phyloP scores from a whole-genome alignment of 1,139 yeast species.

The Barnettozyma hawaiiensis region DNA sequence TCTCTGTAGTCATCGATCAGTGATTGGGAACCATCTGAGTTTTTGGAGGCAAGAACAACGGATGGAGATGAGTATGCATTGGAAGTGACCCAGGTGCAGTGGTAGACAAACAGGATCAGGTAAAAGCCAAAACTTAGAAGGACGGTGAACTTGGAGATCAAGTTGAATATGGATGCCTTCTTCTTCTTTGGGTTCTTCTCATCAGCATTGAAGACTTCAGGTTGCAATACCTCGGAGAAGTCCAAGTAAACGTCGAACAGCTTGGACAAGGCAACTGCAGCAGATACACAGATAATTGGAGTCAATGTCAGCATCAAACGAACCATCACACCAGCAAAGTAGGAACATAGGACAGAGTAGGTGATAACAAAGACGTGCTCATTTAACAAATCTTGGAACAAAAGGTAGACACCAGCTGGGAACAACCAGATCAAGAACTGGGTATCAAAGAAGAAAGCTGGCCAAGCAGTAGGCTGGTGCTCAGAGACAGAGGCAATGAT shows the following conservation, averaged over 20 bases:
- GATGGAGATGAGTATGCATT: slow-evolving; percentile 97
- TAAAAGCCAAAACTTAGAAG: slow-evolving; percentile 68
- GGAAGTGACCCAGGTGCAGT: slow-evolving; percentile 97
- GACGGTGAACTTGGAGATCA: slow-evolving; percentile 57
- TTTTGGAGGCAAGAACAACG: slow-evolving; percentile 81
- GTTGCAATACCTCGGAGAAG: slow-evolving; percentile 42
- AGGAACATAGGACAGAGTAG: slow-evolving; percentile 86
- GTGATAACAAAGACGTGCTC: slow-evolving; percentile 92
- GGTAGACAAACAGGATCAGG: slow-evolving; percentile 78
- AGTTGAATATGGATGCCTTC: slow-evolving; percentile 30
- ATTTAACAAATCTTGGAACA: slow-evolving; percentile 83
- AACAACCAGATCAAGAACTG: slow-evolving; percentile 92
- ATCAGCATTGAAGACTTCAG: slow-evolving; percentile 5
- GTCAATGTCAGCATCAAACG: slow-evolving; percentile 96
- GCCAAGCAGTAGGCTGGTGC: slow-evolving; percentile 99
- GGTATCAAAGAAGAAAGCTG: slow-evolving; percentile 92
- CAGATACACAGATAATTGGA: slow-evolving; percentile 89
- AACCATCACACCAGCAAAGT: slow-evolving; percentile 99
- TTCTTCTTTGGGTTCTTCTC: slow-evolving; percentile 13
- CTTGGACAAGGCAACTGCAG: slow-evolving; percentile 82
- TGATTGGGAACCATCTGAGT: slow-evolving; percentile 79
- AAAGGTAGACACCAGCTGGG: slow-evolving; percentile 93
- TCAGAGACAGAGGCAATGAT: slow-evolving; percentile 98
- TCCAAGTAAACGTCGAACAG: slow-evolving; percentile 80
- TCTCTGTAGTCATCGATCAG: slow-evolving; percentile 97